Conservation (phyloP, 2,329 filamentous ascomycete genomes). For the Alternaria dauci region DNA sequence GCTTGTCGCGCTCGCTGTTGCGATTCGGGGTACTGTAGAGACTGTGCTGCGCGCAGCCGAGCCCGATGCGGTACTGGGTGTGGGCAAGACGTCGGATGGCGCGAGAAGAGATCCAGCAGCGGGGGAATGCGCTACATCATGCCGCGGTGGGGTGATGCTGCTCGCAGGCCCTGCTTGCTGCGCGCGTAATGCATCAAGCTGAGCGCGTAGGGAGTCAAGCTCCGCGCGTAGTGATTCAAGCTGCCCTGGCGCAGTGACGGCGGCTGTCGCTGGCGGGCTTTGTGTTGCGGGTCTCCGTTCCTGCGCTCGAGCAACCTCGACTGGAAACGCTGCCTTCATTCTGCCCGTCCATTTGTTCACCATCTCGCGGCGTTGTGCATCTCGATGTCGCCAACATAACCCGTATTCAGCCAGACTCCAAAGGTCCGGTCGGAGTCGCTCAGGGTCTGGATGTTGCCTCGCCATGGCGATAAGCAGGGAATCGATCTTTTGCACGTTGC, state of each 20-base stretch:
- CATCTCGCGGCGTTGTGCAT: constrained; percentile 2
- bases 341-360: constrained; percentile 7
- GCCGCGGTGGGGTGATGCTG: neutral
- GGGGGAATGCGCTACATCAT: neutral
- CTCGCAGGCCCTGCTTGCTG: neutral
- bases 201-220: neutral
- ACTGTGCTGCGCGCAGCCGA: neutral
- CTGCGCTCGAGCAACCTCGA: neutral
- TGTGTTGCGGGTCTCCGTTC: neutral
- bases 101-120: neutral
- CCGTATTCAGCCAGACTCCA: constrained; percentile 15
- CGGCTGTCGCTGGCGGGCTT: neutral
- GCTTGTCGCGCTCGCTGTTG: neutral
- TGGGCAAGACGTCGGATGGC: neutral
- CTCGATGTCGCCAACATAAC: constrained; percentile 16
- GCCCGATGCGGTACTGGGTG: neutral
- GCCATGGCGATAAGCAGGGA: constrained; percentile 14
- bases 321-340: constrained; percentile 13
- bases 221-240: neutral
- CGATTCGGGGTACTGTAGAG: neutral
- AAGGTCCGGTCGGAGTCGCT: constrained; percentile 13
- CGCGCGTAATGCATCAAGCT: neutral
- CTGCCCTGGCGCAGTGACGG: neutral
- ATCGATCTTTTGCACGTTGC: neutral
- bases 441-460: constrained; percentile 13